phyloP scores from a whole-genome alignment of 257 asterid species.

The Solanum stenotomum region DNA sequence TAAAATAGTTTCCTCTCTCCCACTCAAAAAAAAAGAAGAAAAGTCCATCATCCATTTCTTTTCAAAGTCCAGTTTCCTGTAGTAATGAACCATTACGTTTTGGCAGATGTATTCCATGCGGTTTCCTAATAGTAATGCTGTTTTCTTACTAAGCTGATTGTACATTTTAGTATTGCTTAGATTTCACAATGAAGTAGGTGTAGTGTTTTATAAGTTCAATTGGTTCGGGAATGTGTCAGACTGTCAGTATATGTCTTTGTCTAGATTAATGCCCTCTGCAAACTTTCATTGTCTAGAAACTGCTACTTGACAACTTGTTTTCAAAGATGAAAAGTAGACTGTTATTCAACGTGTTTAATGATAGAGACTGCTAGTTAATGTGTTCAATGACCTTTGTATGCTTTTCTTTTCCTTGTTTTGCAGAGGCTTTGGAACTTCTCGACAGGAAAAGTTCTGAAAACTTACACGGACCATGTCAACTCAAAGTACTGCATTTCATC shows the following conservation, averaged over 20 bases:
- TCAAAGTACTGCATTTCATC: conserved; percentile 76
- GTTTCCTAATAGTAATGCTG: not conserved
- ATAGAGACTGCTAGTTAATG: not conserved
- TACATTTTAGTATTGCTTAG: not conserved
- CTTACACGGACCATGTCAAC: conserved; percentile 76
- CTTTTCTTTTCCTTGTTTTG: conserved; percentile 2
- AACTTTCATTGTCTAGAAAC: not conserved
- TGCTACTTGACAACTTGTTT: not conserved
- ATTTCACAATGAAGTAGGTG: not conserved
- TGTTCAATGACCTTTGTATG: not conserved
- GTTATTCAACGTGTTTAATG: not conserved
- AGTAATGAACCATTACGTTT: not conserved
- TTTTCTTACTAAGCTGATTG: not conserved
- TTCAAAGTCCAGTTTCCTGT: not conserved
- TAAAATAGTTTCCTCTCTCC: not conserved
- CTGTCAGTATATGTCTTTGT: not conserved
- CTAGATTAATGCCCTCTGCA: not conserved
- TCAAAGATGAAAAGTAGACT: not conserved
- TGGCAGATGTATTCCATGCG: not conserved
- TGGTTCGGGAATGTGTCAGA: not conserved
- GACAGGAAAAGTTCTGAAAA: conserved; percentile 78
- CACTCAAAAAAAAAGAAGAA: not conserved
- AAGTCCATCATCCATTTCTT: not conserved
- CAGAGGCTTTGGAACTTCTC: conserved; percentile 95
- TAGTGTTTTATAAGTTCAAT: not conserved